These are phyloP conservation scores for Gaeumannomyces sp. DNA, from an alignment of 2,329 filamentous ascomycete genomes.

Conservation along the genomic window DNA sequence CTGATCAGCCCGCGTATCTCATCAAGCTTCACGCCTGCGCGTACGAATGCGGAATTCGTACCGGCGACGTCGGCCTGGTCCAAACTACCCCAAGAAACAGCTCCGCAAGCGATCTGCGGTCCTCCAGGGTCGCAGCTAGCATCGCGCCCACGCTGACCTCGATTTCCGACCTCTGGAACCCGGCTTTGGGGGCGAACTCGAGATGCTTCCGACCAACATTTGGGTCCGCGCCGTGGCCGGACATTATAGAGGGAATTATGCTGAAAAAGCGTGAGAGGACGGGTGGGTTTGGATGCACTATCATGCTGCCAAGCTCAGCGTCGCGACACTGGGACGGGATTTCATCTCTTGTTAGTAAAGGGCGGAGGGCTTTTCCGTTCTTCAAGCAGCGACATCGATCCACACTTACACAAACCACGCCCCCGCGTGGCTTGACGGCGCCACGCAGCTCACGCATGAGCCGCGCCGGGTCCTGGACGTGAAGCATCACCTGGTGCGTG, in stretches of 20 bases:
- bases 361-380: too few species aligned
- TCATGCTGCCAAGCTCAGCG: slow-evolving; percentile 13
- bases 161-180: slow-evolving; percentile 6
- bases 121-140: not conserved
- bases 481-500: slow-evolving; percentile 51
- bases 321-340: slow-evolving; percentile 15
- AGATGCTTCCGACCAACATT: slow-evolving; percentile 8
- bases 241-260: not conserved
- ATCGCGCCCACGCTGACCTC: not conserved
- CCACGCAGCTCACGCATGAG: slow-evolving; percentile 48
- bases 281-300: not conserved
- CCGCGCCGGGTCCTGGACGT: slow-evolving; percentile 43
- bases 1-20: not conserved
- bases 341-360: not conserved
- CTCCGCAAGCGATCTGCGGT: not conserved
- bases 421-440: slow-evolving; percentile 43
- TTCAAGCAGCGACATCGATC: too few species aligned
- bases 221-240: not conserved
- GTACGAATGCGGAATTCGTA: not conserved
- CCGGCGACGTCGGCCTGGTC: not conserved
- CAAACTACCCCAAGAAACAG: not conserved
- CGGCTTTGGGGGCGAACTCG: slow-evolving; percentile 7
- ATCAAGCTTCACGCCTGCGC: not conserved
- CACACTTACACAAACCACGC: slow-evolving; percentile 34
- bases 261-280: not conserved